phyloP scores from a whole-genome alignment of 495 filamentous ascomycete genomes.

The Aspergillus olivimuriae region DNA sequence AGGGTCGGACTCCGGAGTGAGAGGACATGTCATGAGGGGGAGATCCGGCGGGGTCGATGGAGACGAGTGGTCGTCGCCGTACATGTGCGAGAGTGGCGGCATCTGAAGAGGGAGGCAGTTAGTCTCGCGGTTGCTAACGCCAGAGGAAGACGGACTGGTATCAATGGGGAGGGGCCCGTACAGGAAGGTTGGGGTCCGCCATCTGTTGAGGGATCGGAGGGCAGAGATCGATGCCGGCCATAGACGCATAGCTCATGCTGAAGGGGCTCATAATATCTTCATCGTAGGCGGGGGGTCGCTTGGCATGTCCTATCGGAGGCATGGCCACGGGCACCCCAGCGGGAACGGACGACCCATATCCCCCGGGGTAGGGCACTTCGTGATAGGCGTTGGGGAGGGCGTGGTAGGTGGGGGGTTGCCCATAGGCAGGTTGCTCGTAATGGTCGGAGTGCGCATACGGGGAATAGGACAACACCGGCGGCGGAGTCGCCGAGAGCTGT shows the following conservation, averaged over 20 bases:
- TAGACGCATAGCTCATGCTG: constrained; percentile 65
- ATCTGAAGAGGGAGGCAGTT: constrained; percentile 51
- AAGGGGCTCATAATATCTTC: constrained; percentile 70
- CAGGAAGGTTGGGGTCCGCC: constrained; percentile 30
- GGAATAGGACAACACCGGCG: constrained; percentile 66
- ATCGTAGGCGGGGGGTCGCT: constrained; percentile 34
- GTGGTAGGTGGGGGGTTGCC: constrained; percentile 58
- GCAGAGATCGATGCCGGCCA: constrained; percentile 70
- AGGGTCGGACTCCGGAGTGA: constrained; percentile 32
- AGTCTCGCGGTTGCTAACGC: constrained; percentile 22
- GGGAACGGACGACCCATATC: constrained; percentile 57
- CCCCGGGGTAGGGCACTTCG: constrained; percentile 50
- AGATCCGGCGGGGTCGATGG: constrained; percentile 33
- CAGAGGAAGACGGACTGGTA: constrained; percentile 37
- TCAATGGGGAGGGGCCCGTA: constrained; percentile 44
- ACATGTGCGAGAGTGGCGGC: constrained; percentile 77
- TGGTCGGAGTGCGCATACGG: constrained; percentile 63
- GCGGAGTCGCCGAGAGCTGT: constrained; percentile 63
- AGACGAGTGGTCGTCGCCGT: constrained; percentile 69
- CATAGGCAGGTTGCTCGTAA: constrained; percentile 59
- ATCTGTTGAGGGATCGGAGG: constrained; percentile 24
- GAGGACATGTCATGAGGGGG: constrained; percentile 29
- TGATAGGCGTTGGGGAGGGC: constrained; percentile 50
- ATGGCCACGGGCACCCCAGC: constrained; percentile 58
- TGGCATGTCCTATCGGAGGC: constrained; percentile 46